Evolutionary conservation across 208 protist genomes (phyloP), one percentile per base, ranked within the genome.

Genomic region (Balamuthia mandrillaris): DNA sequence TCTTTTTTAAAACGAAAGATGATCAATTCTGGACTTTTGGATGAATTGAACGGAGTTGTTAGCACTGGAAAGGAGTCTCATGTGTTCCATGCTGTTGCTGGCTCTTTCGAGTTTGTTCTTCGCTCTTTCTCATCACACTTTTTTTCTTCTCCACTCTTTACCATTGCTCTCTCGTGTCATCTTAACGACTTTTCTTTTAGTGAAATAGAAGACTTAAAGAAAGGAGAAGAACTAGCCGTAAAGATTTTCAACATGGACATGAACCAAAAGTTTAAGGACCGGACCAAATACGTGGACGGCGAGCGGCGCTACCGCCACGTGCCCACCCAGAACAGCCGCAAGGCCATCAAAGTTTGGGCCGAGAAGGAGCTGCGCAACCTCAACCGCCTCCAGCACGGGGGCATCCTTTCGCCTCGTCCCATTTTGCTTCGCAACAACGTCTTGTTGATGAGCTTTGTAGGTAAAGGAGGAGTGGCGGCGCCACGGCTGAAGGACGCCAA

Each of bases 241-340:
- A 99, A 99, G 91, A 94, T 99, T 5, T 99, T 97, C 93, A 99
- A 99, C 89, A 99, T 98, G 12, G 98, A 96, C 44, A 99, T 99
- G 74, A 63, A 51, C 47, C 89, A 99, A 6, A 94, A 98, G n/a
- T 99, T 99, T 93, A 99, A 98, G 86, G 98, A 99, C 93, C 89
- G 98, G 42, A 96, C 99, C 70, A 86, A 96, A 88, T 99, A 99
- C 92, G 97, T 99, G 0, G 92, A 87, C 21, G 96, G 96, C 39
- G 98, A 99, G 84, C 98, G 97, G 86, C 94, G 98, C 47, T 99
- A 99, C 79, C 86, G 94, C 31, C 93, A 98, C 88, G 97, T 97
- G 21, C 99, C 99, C 92, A 96, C 93, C 82, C 98, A 98, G 88
- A 99, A 99, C 89, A 97, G 98, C 29, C 93, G 98, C 70, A 99